Evolutionary conservation across 2,329 filamentous ascomycete species (phyloP).

Genomic region (Pseudonectria buxi): DNA sequence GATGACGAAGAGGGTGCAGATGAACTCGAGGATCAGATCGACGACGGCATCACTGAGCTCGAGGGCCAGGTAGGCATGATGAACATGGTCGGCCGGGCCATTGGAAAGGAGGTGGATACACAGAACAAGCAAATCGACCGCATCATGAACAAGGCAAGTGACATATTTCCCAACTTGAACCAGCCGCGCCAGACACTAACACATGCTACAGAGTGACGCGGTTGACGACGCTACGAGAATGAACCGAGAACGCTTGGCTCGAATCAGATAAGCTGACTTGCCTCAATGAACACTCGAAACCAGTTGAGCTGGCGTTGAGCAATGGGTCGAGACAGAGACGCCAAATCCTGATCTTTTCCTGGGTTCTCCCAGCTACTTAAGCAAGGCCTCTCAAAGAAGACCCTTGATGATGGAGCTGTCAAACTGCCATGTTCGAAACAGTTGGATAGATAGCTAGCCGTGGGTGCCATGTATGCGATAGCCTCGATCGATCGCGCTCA

Average conservation of each 20-base stretch:
- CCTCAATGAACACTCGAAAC: too few relatives aligned
- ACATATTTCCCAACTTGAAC: not conserved
- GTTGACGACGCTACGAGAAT: conserved; percentile 76
- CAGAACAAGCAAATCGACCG: conserved; percentile 71
- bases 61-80: conserved; percentile 63
- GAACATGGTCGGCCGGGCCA: conserved; percentile 67
- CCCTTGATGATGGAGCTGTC: too few relatives aligned
- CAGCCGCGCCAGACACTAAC: conserved; percentile 22
- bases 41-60: conserved; percentile 56
- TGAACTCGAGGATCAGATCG: conserved; percentile 48
- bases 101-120: conserved; percentile 65
- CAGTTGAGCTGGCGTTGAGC: not conserved
- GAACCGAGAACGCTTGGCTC: conserved; percentile 66
- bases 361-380: too few relatives aligned
- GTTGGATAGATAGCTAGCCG: too few relatives aligned
- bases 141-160: conserved; percentile 67
- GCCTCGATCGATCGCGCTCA: too few relatives aligned
- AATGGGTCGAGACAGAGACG: not conserved
- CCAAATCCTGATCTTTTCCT: too few relatives aligned
- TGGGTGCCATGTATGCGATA: too few relatives aligned
- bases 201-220: conserved; percentile 58
- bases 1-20: conserved; percentile 58
- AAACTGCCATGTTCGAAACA: too few relatives aligned
- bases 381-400: too few relatives aligned
- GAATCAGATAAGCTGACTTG: conserved; percentile 38